Conservation (phyloP, 805 yeast genomes). For the Jamesozyma jinghongensis region DNA sequence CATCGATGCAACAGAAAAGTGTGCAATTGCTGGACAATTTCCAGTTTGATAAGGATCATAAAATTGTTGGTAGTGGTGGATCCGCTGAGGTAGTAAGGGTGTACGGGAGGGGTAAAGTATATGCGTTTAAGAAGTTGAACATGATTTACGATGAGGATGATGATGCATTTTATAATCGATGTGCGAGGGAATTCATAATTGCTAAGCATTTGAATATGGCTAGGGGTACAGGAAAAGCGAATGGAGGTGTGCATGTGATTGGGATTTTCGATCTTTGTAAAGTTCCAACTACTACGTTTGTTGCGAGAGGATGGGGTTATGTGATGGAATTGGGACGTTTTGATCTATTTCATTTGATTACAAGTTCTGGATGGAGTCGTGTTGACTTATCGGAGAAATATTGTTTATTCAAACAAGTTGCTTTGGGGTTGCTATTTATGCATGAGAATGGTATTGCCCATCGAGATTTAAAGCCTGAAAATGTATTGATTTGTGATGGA, state of each 20-base stretch:
- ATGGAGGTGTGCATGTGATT: constrained; percentile 6
- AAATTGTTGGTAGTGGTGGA: constrained; percentile 63
- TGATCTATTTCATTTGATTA: constrained; percentile 50
- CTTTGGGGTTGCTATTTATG: constrained; percentile 50
- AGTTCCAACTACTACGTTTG: constrained; percentile 44
- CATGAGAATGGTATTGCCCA: constrained; percentile 64
- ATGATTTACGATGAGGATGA: constrained; percentile 54
- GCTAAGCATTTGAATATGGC: constrained; percentile 38
- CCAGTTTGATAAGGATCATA: constrained; percentile 36
- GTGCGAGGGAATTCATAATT: constrained; percentile 54
- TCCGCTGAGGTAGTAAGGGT: constrained; percentile 54
- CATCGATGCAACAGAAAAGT: constrained; percentile 39
- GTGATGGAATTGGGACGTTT: constrained; percentile 58
- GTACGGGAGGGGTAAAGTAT: constrained; percentile 32
- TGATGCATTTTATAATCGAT: constrained; percentile 54
- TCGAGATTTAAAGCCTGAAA: constrained; percentile 69
- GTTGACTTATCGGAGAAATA: constrained; percentile 43
- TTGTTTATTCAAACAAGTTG: constrained; percentile 62
- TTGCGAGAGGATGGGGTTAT: constrained; percentile 70
- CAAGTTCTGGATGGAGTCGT: constrained; percentile 52
- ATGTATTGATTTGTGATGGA: constrained; percentile 46
- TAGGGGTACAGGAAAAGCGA: neutral
- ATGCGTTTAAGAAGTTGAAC: constrained; percentile 58
- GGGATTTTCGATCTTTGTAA: constrained; percentile 22
- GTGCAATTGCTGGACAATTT: constrained; percentile 48